phyloP scores from a whole-genome alignment of 345 rosid genomes.

The Hibiscus trionum region DNA sequence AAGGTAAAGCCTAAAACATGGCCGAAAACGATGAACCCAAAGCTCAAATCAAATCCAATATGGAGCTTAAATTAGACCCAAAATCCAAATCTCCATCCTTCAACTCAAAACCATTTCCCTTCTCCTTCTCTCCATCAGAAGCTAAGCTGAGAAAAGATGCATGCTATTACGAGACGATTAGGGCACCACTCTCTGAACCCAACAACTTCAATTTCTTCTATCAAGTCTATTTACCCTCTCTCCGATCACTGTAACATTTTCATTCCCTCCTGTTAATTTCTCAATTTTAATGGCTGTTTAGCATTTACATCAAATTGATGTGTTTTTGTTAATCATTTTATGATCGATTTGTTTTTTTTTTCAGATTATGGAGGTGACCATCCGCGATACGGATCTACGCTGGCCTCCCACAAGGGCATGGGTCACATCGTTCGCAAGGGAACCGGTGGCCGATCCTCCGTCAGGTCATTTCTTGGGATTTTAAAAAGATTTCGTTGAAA shows the following conservation, averaged over 20 bases:
- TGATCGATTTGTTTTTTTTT: neutral
- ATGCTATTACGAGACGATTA: constrained; percentile 58
- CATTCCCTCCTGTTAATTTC: neutral
- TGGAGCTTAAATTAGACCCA: neutral
- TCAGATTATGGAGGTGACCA: constrained; percentile 55
- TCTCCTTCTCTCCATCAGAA: constrained; percentile 1
- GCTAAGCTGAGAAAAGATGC: constrained; percentile 42
- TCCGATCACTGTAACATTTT: constrained; percentile 42
- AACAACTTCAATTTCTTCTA: constrained; percentile 33
- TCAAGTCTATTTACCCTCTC: constrained; percentile 47
- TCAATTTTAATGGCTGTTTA: neutral
- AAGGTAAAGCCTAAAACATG: neutral
- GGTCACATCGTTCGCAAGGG: constrained; percentile 94
- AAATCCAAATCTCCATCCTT: neutral
- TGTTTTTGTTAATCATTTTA: neutral
- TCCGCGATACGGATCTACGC: constrained; percentile 58
- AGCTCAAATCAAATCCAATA: neutral
- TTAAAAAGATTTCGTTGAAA: neutral
- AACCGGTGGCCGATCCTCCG: constrained; percentile 97
- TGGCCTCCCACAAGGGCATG: constrained; percentile 52
- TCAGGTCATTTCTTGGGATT: constrained; percentile 45
- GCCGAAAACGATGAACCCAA: neutral
- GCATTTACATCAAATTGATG: neutral
- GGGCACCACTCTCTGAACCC: constrained; percentile 43
- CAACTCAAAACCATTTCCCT: neutral